A percentile compares a stretch with the other conserved stretches of the same genome.
Conservation (phyloP, 2,329 filamentous ascomycete species). For the Claviceps cyperi region DNA sequence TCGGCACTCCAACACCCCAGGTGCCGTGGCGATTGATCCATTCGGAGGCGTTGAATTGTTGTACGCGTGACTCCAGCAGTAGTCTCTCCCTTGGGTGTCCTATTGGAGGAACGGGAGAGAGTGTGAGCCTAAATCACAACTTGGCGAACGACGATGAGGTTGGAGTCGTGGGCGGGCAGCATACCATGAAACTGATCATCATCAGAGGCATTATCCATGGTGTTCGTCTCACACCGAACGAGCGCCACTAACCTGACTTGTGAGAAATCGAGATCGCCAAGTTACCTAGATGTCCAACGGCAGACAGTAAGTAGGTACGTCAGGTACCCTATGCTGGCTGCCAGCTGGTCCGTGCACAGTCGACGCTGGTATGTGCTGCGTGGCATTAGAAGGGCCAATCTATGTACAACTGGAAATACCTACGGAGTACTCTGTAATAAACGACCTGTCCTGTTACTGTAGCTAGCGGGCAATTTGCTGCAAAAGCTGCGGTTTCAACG, state of each 20-base stretch:
- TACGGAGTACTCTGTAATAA: too few relatives aligned
- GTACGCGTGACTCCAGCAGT: slow-evolving; percentile 33
- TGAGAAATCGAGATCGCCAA: neutral
- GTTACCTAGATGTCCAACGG: neutral
- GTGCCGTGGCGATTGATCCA: slow-evolving; percentile 22
- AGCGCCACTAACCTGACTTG: neutral
- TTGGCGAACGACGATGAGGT: neutral
- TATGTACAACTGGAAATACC: too few relatives aligned
- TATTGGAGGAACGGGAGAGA: slow-evolving; percentile 16
- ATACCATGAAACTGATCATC: slow-evolving; percentile 1
- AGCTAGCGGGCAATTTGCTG: too few relatives aligned
- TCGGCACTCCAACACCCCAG: slow-evolving; percentile 2
- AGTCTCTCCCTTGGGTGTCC: slow-evolving; percentile 38
- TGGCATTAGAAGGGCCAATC: too few relatives aligned
- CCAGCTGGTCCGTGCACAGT: neutral
- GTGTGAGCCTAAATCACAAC: neutral
- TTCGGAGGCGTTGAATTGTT: slow-evolving; percentile 31
- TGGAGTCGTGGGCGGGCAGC: neutral
- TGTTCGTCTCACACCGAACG: neutral
- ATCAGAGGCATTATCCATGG: neutral
- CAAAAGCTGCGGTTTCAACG: too few relatives aligned
- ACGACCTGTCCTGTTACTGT: too few relatives aligned
- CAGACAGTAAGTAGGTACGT: neutral
- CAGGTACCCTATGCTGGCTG: neutral
- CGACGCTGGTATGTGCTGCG: too few relatives aligned